Percentiles rank a stretch among this genome's conserved stretches.
These are phyloP conservation scores for Aureobasidium zeae DNA, from an alignment of 2,329 filamentous ascomycete genomes.

Conservation along the genomic window DNA sequence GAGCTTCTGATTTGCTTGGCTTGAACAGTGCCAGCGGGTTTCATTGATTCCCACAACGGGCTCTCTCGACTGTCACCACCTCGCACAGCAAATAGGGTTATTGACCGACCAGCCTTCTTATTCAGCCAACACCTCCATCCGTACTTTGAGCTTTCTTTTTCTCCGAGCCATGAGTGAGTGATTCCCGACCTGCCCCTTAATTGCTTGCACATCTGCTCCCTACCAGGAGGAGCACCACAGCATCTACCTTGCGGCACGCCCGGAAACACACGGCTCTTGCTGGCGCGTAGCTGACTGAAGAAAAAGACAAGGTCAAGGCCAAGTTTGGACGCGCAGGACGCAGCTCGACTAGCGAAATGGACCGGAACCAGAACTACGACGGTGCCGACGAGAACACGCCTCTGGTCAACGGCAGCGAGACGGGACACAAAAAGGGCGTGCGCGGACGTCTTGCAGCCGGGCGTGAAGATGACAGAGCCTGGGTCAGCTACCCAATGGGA, in stretches of 20 bases:
- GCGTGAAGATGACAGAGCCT: slow-evolving; percentile 25
- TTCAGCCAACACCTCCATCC: not conserved
- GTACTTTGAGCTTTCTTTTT: not conserved
- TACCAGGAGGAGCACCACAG: not conserved
- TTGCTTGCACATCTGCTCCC: not conserved
- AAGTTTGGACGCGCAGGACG: slow-evolving; percentile 16
- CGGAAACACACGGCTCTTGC: not conserved
- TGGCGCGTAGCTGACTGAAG: slow-evolving; percentile 6
- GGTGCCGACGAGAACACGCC: slow-evolving; percentile 23
- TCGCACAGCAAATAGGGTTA: slow-evolving; percentile 9
- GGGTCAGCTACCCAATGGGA: slow-evolving; percentile 26
- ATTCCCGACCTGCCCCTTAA: not conserved
- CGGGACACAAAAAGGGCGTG: slow-evolving; percentile 18
- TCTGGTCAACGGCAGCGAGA: slow-evolving; percentile 20
- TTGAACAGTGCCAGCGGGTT: slow-evolving; percentile 14
- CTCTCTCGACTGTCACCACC: not conserved
- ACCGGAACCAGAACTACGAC: slow-evolving; percentile 51
- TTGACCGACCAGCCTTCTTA: slow-evolving; percentile 2
- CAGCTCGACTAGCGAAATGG: slow-evolving; percentile 25
- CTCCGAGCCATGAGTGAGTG: slow-evolving; percentile 8
- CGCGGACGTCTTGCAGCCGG: slow-evolving; percentile 5
- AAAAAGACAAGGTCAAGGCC: slow-evolving; percentile 16
- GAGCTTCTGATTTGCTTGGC: slow-evolving; percentile 6
- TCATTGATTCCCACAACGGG: slow-evolving; percentile 15
- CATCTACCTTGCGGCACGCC: not conserved